Evolutionary conservation across 371 early-diverging fungal species (phyloP).

Genomic region (Dipsacomyces acuminosporus): DNA sequence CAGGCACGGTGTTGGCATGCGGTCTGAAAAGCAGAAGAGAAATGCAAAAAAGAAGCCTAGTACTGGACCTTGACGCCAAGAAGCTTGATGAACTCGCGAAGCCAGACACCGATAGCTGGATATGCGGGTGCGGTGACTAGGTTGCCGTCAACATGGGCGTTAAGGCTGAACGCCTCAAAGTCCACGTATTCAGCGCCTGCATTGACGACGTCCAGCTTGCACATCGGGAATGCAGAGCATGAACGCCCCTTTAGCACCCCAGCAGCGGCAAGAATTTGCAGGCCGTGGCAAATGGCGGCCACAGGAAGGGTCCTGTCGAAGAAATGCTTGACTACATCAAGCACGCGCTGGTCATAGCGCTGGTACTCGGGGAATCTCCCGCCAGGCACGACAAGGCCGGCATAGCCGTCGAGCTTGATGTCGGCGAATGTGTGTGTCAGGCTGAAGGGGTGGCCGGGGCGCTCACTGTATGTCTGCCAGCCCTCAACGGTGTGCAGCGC

Average conservation of each 20-base stretch:
- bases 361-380: conserved; percentile 50
- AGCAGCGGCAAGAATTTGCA: conserved; percentile 45
- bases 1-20: too few species aligned
- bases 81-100: conserved; percentile 44
- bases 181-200: conserved; percentile 41
- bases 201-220: conserved; percentile 29
- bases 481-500: conserved; percentile 47
- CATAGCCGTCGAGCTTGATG: conserved; percentile 38
- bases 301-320: conserved; percentile 46
- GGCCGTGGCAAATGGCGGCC: conserved; percentile 50
- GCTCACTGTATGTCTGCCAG: conserved; percentile 49
- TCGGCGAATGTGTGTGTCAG: conserved; percentile 36
- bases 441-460: conserved; percentile 42
- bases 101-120: conserved; percentile 37
- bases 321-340: conserved; percentile 42
- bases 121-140: conserved; percentile 40
- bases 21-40: not conserved
- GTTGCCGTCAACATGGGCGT: conserved; percentile 35
- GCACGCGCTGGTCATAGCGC: conserved; percentile 43
- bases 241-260: conserved; percentile 38
- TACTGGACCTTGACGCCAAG: conserved; percentile 29
- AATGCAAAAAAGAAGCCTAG: not conserved
- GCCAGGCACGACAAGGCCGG: conserved; percentile 48
- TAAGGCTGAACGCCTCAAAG: conserved; percentile 22
- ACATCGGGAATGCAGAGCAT: conserved; percentile 34